phyloP scores from a whole-genome alignment of 768 basidiomycete genomes.

The Candolleomyces eurysporus region DNA sequence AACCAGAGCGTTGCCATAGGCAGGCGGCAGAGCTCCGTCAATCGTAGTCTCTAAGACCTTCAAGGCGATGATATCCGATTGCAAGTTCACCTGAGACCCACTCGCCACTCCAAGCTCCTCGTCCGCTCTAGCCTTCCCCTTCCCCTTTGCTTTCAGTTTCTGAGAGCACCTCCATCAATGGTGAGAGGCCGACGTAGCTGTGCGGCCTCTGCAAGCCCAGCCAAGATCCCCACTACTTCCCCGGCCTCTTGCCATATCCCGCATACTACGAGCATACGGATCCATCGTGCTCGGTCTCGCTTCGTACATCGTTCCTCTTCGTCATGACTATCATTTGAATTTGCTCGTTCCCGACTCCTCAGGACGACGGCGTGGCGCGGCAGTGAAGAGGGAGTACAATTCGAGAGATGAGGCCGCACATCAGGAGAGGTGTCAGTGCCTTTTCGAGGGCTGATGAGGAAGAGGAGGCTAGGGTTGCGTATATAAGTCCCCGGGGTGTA shows the following conservation, averaged over 20 bases:
- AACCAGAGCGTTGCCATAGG: no score
- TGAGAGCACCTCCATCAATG: background rate
- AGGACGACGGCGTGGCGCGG: conserved; percentile 49
- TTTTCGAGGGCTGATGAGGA: conserved; percentile 30
- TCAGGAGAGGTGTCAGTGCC: conserved; percentile 51
- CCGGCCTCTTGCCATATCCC: conserved; percentile 41
- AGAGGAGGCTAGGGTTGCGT: background rate
- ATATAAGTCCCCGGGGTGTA: no score
- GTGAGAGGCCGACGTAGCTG: background rate
- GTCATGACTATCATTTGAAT: background rate
- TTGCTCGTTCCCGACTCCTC: conserved; percentile 36
- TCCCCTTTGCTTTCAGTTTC: background rate
- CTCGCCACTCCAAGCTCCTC: no score
- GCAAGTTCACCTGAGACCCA: no score
- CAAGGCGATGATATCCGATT: no score
- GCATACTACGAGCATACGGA: conserved; percentile 40
- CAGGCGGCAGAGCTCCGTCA: no score
- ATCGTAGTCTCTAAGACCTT: no score
- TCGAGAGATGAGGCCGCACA: conserved; percentile 50
- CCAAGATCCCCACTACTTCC: conserved; percentile 32
- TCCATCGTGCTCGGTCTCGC: conserved; percentile 29
- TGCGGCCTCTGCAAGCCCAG: background rate
- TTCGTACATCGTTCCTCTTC: background rate
- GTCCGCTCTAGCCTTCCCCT: background rate
- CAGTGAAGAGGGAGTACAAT: conserved; percentile 60